phyloP scores from a whole-genome alignment of 2,329 filamentous ascomycete species.

The Colletotrichum sp. region DNA sequence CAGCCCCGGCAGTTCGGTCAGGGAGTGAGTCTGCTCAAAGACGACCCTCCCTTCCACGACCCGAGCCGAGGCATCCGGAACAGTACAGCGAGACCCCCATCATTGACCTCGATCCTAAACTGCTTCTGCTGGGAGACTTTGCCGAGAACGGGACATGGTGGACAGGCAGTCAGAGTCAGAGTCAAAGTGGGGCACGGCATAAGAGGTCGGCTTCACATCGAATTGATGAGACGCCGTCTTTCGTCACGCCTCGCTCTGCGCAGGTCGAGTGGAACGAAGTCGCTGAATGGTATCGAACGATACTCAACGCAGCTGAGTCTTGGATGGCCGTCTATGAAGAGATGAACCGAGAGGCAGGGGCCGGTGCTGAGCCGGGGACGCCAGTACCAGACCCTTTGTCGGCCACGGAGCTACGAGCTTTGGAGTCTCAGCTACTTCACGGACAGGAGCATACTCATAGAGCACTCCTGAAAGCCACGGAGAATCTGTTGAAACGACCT shows the following conservation, averaged over 20 bases:
- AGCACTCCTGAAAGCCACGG: constrained; percentile 77
- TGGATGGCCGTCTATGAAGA: constrained; percentile 69
- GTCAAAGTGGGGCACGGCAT: constrained; percentile 33
- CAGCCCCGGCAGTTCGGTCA: not conserved
- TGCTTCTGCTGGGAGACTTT: constrained; percentile 74
- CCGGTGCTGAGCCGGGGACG: constrained; percentile 11
- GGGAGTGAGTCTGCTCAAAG: constrained; percentile 31
- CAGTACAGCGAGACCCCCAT: constrained; percentile 45
- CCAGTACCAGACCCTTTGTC: constrained; percentile 24
- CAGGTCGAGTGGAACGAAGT: constrained; percentile 78
- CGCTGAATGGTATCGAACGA: constrained; percentile 74
- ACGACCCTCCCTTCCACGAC: constrained; percentile 36
- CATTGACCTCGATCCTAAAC: constrained; percentile 75
- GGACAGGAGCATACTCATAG: constrained; percentile 74
- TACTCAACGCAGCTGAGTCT: constrained; percentile 69
- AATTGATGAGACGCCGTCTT: constrained; percentile 35
- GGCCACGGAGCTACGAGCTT: constrained; percentile 41
- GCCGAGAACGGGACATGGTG: constrained; percentile 86
- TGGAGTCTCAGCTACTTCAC: constrained; percentile 52
- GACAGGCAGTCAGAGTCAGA: constrained; percentile 72
- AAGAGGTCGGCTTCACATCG: constrained; percentile 36
- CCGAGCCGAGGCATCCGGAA: constrained; percentile 37
- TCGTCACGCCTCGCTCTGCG: constrained; percentile 65
- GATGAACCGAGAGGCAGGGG: constrained; percentile 39
- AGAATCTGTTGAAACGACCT: constrained; percentile 80